Evolutionary conservation across 495 filamentous ascomycete species (phyloP).

Genomic region (Penicillium manginii): DNA sequence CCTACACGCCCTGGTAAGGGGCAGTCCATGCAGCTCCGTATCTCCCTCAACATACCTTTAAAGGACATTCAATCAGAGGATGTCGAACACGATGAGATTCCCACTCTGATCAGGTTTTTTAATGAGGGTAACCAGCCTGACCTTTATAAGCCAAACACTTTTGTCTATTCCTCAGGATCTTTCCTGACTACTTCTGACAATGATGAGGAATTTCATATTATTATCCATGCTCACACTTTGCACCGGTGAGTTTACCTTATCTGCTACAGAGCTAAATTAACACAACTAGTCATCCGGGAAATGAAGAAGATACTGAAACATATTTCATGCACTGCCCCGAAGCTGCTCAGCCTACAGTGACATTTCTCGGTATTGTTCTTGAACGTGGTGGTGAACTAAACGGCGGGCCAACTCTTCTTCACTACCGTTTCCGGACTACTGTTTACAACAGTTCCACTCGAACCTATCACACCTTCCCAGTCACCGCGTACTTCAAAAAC

Average conservation of each 20-base stretch:
- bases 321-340: constrained; percentile 25
- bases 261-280: too few species aligned
- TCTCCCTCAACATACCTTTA: constrained; percentile 14
- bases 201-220: constrained; percentile 13
- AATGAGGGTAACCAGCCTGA: neutral
- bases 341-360: constrained; percentile 15
- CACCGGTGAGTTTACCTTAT: constrained; percentile 9
- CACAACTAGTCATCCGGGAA: constrained; percentile 14
- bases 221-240: constrained; percentile 14
- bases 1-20: constrained; percentile 17
- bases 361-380: constrained; percentile 10
- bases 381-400: constrained; percentile 18
- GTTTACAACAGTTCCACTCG: constrained; percentile 20
- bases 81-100: constrained; percentile 6
- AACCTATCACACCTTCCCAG: constrained; percentile 17
- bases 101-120: neutral
- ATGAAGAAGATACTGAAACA: constrained; percentile 16
- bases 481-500: constrained; percentile 24
- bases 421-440: constrained; percentile 10
- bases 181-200: constrained; percentile 13
- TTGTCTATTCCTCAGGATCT: constrained; percentile 8
- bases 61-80: constrained; percentile 14
- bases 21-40: constrained; percentile 16
- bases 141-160: constrained; percentile 4
- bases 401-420: constrained; percentile 10